Percentiles rank a stretch among this genome's conserved stretches.
phyloP scores from a whole-genome alignment of 2,329 filamentous ascomycete genomes.

The Fusarium clavum region DNA sequence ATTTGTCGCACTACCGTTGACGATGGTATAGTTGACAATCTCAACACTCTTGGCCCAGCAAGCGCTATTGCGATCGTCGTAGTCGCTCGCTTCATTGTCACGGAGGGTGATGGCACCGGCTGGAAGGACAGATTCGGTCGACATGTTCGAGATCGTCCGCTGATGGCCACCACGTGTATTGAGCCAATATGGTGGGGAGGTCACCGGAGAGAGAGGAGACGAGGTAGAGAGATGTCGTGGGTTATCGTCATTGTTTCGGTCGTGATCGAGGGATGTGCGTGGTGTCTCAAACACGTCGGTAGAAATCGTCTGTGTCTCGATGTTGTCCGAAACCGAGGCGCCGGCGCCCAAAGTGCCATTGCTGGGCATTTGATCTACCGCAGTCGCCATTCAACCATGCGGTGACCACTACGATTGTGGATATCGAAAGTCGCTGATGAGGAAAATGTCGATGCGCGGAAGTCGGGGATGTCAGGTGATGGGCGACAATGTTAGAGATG shows the following conservation, averaged over 20 bases:
- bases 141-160: slow-evolving; percentile 58
- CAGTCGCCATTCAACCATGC: slow-evolving; percentile 53
- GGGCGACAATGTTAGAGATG: neutral
- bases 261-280: slow-evolving; percentile 43
- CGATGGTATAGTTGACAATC: slow-evolving; percentile 66
- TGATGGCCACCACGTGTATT: slow-evolving; percentile 50
- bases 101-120: slow-evolving; percentile 69
- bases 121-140: slow-evolving; percentile 62
- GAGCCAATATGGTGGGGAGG: slow-evolving; percentile 60
- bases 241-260: slow-evolving; percentile 26
- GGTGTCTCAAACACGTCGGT: slow-evolving; percentile 46
- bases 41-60: slow-evolving; percentile 75
- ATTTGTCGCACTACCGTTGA: slow-evolving; percentile 67
- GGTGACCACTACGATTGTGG: slow-evolving; percentile 10
- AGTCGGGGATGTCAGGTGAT: neutral
- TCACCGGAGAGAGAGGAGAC: slow-evolving; percentile 46
- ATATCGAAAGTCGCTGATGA: neutral
- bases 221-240: slow-evolving; percentile 37
- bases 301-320: slow-evolving; percentile 35
- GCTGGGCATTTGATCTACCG: slow-evolving; percentile 44
- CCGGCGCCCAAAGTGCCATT: slow-evolving; percentile 37
- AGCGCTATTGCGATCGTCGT: slow-evolving; percentile 64
- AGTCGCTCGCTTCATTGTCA: slow-evolving; percentile 69
- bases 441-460: slow-evolving; percentile 1
- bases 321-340: slow-evolving; percentile 28